phyloP scores from a whole-genome alignment of 257 asterid species.

The Primulina tabacum region DNA sequence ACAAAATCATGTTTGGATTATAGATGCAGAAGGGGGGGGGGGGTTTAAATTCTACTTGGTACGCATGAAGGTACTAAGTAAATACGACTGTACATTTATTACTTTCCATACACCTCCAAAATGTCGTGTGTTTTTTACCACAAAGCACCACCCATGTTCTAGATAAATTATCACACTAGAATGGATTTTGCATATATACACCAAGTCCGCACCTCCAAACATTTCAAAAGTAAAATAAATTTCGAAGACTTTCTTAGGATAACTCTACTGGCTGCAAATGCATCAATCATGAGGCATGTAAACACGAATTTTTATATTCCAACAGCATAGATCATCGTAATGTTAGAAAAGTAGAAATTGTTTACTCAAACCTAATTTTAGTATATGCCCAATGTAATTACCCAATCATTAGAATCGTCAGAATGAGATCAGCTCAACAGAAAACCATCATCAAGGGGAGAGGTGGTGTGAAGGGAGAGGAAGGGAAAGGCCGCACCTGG shows the following conservation, averaged over 20 bases:
- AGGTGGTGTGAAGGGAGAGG: not conserved
- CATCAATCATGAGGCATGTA: not conserved
- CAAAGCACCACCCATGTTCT: not conserved
- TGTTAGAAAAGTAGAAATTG: not conserved
- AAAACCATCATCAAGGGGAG: not conserved
- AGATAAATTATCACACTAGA: not conserved
- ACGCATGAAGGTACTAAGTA: not conserved
- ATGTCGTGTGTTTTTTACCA: not conserved
- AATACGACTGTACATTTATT: not conserved
- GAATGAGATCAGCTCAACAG: not conserved
- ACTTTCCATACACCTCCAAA: not conserved
- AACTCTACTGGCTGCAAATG: not conserved
- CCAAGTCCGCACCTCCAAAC: not conserved
- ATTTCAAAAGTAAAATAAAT: not conserved
- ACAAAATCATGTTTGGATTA: too few relatives aligned
- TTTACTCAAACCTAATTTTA: not conserved
- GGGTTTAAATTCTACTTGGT: not conserved
- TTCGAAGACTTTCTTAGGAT: not conserved
- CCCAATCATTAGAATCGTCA: not conserved
- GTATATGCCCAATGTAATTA: not conserved
- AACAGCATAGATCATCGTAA: not conserved
- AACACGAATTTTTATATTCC: not conserved
- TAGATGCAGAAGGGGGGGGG: not conserved
- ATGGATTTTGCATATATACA: not conserved
- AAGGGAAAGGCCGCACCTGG: conserved; percentile 43